Base-by-base conservation (phyloP, 2,329 filamentous ascomycete genomes). In the Talaromyces sp. region DNA sequence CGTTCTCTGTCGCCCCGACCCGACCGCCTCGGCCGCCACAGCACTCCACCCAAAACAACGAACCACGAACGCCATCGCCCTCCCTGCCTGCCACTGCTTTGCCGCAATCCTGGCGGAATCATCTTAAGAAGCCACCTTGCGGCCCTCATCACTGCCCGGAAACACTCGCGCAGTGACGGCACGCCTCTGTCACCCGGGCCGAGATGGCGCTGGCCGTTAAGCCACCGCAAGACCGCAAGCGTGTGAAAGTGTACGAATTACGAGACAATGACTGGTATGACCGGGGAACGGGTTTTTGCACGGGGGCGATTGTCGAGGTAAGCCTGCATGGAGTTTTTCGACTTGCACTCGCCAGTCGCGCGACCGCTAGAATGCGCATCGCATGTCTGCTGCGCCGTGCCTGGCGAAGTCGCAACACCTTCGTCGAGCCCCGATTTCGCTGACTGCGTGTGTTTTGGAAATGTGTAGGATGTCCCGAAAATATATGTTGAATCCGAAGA, bases 181-280 rank as follows among this genome's bases (percentile, higher is more conserved):
- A 69, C 71, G 69, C 69, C 65, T 67, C 67, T 66, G 66, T 66
- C 65, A 59, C 70, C 73, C 50, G 27, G 28, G 65, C 72, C 55
- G 77, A 67, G 69, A 82, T 81, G 79, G 78, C 79, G 71, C 73
- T 78, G 74, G 77, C 78, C 68, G 71, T 77, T 68, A 77, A 78
- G 69, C 75, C 78, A 68, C 73, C 78, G 70, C 78, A 79, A 72
- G 79, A 80, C 74, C 79, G 78, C 71, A 81, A 81, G 72, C 74
- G 95, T 83, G 95, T 98, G 78, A 99, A 99, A 83, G 95, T 99
- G 75, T 99, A 99, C 78, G 95, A 98, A 82, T 85, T 99, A 72
- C 92, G 91, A 77, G 92, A 96, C 80, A 96, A 96, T 84, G 95
- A 98, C 86, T 99, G 95, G 95, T 97, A 94, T 75, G 95, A 99